Evolutionary conservation across 2,329 filamentous ascomycete genomes (phyloP), one percentile per base, ranked within the genome.

Genomic region (Lachnellula cervina): DNA sequence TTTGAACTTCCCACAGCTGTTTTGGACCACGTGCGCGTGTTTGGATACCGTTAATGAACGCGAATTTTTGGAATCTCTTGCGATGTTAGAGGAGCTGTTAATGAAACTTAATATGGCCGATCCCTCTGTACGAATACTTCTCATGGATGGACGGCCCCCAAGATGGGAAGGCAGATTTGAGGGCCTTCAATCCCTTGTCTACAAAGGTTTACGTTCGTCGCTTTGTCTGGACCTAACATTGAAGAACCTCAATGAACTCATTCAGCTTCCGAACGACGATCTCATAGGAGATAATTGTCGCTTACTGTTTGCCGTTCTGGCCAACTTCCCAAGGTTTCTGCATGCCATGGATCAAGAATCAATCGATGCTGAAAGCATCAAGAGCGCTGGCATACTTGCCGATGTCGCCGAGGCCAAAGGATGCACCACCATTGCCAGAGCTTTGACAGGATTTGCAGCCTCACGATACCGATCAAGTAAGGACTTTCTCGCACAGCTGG

Each of bases 21-120:
- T 99, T 72, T 99, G 95, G 95, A 96, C 93, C 0, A 96, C 90
- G 0, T 97, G 92, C 66, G 94, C 94, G 11, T 99, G 94, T 69
- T 76, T 99, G 19, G 92, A 97, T 67, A 97, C 94, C 0, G 96
- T 97, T 67, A 96, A 97, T 62, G 95, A 99, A 72, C 83, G 87
- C 21, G 94, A 99, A 68, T 99, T 96, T 60, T 81, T 94, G 59
- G 94, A 97, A 69, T 91, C 89, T 21, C 77, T 97, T 13, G 87
- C 89, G 51, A 97, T 99, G 89, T 80, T 99, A 9, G 89, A 96
- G 56, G 88, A 89, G 66, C 84, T 96, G 37, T 74, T 99, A 21
- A 82, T 84, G 62, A 96, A 94, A 69, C 77, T 97, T 21, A 89
- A 99, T 69, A 80, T 99, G 45, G 80, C 81, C 46, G 84, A 88